A percentile compares a stretch with the other conserved stretches of the same genome.
These are phyloP conservation scores for Nidula niveotomentosa DNA, from an alignment of 1,284 basidiomycete genomes.

Conservation along the genomic window DNA sequence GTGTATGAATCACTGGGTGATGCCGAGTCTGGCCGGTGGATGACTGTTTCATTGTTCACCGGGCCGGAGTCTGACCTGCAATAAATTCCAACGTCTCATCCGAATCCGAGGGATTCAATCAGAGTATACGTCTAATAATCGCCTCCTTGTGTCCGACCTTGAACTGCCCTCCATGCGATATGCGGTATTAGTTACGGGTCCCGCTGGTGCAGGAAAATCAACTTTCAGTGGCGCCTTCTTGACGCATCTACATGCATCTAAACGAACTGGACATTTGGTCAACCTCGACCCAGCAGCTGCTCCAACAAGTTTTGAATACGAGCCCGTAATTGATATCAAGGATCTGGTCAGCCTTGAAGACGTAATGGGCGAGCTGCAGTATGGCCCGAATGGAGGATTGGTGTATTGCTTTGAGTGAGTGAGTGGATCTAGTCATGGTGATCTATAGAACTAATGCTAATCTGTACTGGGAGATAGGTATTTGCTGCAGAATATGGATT, in stretches of 20 bases:
- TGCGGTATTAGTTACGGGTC: constrained; percentile 86
- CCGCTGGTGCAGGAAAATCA: constrained; percentile 97
- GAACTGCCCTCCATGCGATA: constrained; percentile 70
- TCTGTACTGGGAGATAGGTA: constrained; percentile 59
- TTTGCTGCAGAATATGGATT: constrained; percentile 95
- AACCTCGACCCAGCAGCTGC: constrained; percentile 98
- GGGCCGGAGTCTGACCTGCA: no score
- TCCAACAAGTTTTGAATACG: constrained; percentile 84
- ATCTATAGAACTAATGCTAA: not conserved
- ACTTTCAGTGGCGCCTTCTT: constrained; percentile 92
- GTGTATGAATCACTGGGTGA: no score
- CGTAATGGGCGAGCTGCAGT: constrained; percentile 94
- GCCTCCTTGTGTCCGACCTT: constrained; percentile 3
- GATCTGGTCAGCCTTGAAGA: constrained; percentile 94
- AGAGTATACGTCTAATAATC: constrained; percentile 3
- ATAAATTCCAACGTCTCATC: no score
- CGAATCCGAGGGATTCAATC: no score
- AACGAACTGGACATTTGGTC: constrained; percentile 89
- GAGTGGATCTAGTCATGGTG: constrained; percentile 33
- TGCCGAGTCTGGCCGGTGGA: no score
- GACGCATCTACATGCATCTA: constrained; percentile 86
- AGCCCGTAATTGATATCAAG: constrained; percentile 93
- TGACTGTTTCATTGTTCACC: no score
- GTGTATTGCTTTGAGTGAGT: constrained; percentile 99
- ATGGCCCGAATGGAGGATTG: constrained; percentile 97